phyloP scores from a whole-genome alignment of 495 filamentous ascomycete genomes.

The Aspergillus cristatus region DNA sequence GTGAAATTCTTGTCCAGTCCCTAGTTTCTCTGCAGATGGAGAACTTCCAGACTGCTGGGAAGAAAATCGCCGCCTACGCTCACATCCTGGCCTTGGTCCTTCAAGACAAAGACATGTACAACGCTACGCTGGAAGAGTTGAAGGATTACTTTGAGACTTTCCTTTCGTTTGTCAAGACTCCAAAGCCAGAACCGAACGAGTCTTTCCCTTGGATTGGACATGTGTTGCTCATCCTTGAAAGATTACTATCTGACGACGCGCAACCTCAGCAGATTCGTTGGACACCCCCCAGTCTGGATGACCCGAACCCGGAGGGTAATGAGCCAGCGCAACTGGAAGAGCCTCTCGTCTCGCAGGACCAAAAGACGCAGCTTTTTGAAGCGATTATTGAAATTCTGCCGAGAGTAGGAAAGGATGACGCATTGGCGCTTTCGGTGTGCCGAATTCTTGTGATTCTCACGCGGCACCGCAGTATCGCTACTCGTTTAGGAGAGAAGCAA shows the following conservation, averaged over 20 bases:
- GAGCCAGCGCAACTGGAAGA: constrained; percentile 49
- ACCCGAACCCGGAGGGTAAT: constrained; percentile 34
- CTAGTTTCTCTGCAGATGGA: constrained; percentile 75
- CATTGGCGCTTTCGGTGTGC: constrained; percentile 71
- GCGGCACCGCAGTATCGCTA: constrained; percentile 62
- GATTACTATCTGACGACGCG: constrained; percentile 76
- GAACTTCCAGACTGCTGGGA: constrained; percentile 57
- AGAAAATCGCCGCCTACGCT: constrained; percentile 87
- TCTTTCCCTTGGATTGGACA: constrained; percentile 86
- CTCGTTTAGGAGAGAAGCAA: constrained; percentile 70
- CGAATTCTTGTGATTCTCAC: constrained; percentile 89
- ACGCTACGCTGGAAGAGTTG: constrained; percentile 61
- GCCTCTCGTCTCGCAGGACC: constrained; percentile 52
- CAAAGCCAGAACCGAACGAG: constrained; percentile 52
- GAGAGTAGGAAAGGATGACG: constrained; percentile 74
- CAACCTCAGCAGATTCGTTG: constrained; percentile 69
- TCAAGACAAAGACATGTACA: constrained; percentile 73
- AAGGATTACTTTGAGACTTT: constrained; percentile 70
- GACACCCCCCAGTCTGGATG: constrained; percentile 53
- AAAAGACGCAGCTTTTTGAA: constrained; percentile 61
- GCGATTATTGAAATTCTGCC: constrained; percentile 74
- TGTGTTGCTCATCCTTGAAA: constrained; percentile 82
- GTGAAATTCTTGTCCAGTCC: constrained; percentile 73
- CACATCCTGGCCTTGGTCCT: constrained; percentile 86
- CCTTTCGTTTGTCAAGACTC: constrained; percentile 69